phyloP scores from a whole-genome alignment of 129 eudicot species.

The Mikania micrantha region DNA sequence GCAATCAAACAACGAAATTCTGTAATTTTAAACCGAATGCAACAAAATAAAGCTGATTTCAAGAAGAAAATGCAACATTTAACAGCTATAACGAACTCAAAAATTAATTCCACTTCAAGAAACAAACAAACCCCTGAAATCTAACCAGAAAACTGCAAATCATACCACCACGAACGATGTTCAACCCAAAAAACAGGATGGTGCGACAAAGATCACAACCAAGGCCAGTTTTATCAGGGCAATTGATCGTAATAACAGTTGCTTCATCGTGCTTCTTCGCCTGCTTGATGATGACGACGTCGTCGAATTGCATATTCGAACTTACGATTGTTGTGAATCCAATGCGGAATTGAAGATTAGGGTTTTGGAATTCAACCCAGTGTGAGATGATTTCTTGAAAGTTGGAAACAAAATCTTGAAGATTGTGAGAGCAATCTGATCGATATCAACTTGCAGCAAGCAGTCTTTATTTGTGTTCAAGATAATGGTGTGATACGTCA shows the following conservation, averaged over 20 bases:
- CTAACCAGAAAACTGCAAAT: background rate
- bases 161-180: conserved; percentile 69
- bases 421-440: background rate
- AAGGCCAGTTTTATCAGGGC: conserved; percentile 82
- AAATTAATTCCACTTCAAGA: background rate
- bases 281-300: conserved; percentile 52
- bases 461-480: background rate
- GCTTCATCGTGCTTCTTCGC: conserved; percentile 58
- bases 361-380: background rate
- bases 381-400: too few species aligned
- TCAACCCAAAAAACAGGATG: conserved; percentile 63
- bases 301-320: conserved; percentile 52
- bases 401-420: background rate
- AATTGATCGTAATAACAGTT: conserved; percentile 63
- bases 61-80: background rate
- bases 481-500: conserved; percentile 17
- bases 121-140: background rate
- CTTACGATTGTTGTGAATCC: conserved; percentile 1
- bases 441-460: conserved; percentile 4
- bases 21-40: background rate
- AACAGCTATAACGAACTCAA: too few species aligned
- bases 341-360: too few species aligned
- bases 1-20: background rate
- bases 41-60: background rate
- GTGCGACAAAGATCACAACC: conserved; percentile 90